Conservation (phyloP, 2,329 filamentous ascomycete genomes). For the Pyricularia sp. region DNA sequence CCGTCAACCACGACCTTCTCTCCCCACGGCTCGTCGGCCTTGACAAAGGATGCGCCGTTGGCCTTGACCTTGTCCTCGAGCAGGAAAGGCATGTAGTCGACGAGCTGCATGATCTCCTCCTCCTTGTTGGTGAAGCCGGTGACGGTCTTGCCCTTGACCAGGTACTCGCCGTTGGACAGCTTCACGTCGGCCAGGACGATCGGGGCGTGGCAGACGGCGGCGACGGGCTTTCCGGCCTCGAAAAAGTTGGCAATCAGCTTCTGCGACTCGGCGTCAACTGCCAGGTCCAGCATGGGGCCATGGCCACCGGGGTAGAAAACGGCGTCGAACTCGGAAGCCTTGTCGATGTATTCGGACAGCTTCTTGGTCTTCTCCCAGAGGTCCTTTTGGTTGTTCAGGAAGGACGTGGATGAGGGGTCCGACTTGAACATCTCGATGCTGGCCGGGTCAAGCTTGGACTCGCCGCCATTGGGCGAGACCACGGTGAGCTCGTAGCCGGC, state of each 20-base stretch:
- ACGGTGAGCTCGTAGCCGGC: constrained; percentile 44
- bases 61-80: constrained; percentile 46
- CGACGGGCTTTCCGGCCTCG: constrained; percentile 49
- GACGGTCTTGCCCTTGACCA: constrained; percentile 46
- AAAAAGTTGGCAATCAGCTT: constrained; percentile 54
- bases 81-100: constrained; percentile 43
- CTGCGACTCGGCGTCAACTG: constrained; percentile 44
- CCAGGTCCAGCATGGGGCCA: constrained; percentile 60
- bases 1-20: constrained; percentile 41
- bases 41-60: constrained; percentile 44
- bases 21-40: constrained; percentile 40
- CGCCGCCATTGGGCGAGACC: constrained; percentile 54
- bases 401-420: constrained; percentile 42
- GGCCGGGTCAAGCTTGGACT: constrained; percentile 49
- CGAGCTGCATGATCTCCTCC: constrained; percentile 35
- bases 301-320: constrained; percentile 37
- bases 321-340: constrained; percentile 15
- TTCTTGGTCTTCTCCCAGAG: constrained; percentile 56
- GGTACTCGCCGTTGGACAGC: constrained; percentile 35
- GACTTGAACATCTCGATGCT: constrained; percentile 45
- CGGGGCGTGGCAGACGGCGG: constrained; percentile 62
- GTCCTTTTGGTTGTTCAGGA: constrained; percentile 43
- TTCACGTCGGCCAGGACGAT: constrained; percentile 51
- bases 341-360: constrained; percentile 40
- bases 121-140: constrained; percentile 52